Evolutionary conservation across 2,329 filamentous ascomycete genomes (phyloP), one percentile per base, ranked within the genome.

Genomic region (Aphanoascus verrucosus): DNA sequence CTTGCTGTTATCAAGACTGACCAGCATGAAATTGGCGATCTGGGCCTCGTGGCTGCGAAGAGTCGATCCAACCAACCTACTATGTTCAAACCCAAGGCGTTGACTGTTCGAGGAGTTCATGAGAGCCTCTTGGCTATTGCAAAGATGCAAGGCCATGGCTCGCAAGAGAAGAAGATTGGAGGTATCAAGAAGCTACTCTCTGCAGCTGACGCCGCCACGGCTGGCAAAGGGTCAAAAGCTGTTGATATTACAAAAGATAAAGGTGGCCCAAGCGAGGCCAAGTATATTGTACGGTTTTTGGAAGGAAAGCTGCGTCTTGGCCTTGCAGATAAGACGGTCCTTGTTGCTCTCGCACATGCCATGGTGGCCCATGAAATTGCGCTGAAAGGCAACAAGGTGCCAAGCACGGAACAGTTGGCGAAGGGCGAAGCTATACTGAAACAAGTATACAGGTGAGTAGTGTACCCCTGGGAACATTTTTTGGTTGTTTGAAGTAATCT

Each of bases 141-240:
- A 5, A 94, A 86, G 15, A 79, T 88, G 12, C 80, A 87, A 60
- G 93, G 93, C 8, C 86, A 87, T 64, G 91, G 91, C 42, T 85
- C 90, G 0, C 93, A 97, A 66, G 83, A 85, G 12, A 83, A 87
- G 56, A 98, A 98, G 69, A 86, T 98, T 12, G 88, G 90, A 57
- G 82, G 83, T 6, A 98, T 98, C 74, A 97, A 97, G 74, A 97
- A 96, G 69, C 75, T 98, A 3, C 74, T 98, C n/a, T 91, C 93
- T 8, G 82, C 91, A 32, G 88, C 93, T 1, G 91, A 97, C 72
- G 77, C 86, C 1, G 77, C 83, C 49, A 77, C 77, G 5, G 75
- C 79, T 5, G 85, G 84, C 34, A 93, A 93, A 66, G 82, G 75
- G 8, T 66, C 68, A 52, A 78, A 77, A 55, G 72, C 71, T 5